phyloP scores from a whole-genome alignment of 805 yeast species.

The Cyberlindnera nakhonratchasimensis region DNA sequence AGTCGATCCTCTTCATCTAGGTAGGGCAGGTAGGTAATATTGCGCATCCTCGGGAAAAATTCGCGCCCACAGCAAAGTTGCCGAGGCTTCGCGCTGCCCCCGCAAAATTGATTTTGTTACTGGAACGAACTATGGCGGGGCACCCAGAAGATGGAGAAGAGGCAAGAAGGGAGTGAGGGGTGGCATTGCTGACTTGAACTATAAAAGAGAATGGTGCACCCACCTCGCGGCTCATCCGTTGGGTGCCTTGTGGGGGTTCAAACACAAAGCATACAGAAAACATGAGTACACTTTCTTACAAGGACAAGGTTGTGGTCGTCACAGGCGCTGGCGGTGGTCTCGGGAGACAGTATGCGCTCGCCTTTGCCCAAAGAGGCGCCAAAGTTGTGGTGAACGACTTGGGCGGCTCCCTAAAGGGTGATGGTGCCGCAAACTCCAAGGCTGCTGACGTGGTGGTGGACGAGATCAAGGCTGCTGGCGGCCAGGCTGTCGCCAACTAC shows the following conservation, averaged over 20 bases:
- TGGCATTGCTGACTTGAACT: too few species aligned
- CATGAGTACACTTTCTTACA: conserved; percentile 46
- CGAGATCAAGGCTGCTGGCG: conserved; percentile 74
- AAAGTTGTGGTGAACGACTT: conserved; percentile 93
- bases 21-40: background rate
- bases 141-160: conserved; percentile 8
- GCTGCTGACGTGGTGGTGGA: conserved; percentile 90
- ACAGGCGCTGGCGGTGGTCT: conserved; percentile 99
- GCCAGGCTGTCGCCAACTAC: conserved; percentile 89
- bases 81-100: conserved; percentile 6
- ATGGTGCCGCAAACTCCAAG: conserved; percentile 59
- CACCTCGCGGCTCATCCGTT: background rate
- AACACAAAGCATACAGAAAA: background rate
- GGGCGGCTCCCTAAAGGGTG: conserved; percentile 79
- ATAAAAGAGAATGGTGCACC: too few species aligned
- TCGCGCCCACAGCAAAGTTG: background rate
- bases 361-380: conserved; percentile 88
- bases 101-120: conserved; percentile 1
- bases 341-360: conserved; percentile 83
- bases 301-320: conserved; percentile 84
- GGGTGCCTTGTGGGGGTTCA: background rate
- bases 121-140: too few species aligned
- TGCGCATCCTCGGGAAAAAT: background rate
- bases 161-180: background rate
- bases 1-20: too few species aligned